A percentile compares a stretch with the other conserved stretches of the same genome.
These are phyloP conservation scores for Tetrahymena borealis DNA, from an alignment of 73 alveolate species.

Conservation along the genomic window DNA sequence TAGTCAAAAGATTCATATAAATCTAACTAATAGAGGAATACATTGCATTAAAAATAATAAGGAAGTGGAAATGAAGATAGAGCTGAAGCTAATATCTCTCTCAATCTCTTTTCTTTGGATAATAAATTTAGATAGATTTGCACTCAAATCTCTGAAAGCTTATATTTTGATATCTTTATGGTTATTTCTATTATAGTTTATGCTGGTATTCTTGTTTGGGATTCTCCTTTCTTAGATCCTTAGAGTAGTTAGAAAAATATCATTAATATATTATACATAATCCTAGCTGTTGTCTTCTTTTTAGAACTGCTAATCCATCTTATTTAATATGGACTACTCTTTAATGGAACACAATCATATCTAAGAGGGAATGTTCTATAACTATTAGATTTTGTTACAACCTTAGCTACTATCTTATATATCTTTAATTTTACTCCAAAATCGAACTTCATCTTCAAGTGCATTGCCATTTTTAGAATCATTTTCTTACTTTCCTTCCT, in stretches of 20 bases:
- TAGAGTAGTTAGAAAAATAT: background rate
- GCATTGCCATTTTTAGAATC: background rate
- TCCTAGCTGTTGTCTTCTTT: background rate
- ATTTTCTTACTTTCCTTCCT: background rate
- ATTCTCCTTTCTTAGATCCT: background rate
- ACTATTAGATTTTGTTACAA: background rate
- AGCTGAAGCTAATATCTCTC: background rate
- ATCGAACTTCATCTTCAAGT: background rate
- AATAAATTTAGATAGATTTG: background rate
- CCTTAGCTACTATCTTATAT: background rate
- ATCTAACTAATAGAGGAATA: no score
- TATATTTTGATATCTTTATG: background rate
- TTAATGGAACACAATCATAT: background rate
- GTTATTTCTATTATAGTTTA: background rate
- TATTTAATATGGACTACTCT: background rate
- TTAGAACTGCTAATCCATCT: background rate
- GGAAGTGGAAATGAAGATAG: no score
- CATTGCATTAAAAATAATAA: no score
- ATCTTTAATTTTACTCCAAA: background rate
- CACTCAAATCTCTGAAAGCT: background rate
- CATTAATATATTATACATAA: background rate
- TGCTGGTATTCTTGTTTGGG: background rate
- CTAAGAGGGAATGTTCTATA: background rate
- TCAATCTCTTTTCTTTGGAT: background rate
- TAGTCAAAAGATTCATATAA: no score